Conservation (phyloP, 192 early-diverging fungal species). For the Coemansia interrupta region DNA sequence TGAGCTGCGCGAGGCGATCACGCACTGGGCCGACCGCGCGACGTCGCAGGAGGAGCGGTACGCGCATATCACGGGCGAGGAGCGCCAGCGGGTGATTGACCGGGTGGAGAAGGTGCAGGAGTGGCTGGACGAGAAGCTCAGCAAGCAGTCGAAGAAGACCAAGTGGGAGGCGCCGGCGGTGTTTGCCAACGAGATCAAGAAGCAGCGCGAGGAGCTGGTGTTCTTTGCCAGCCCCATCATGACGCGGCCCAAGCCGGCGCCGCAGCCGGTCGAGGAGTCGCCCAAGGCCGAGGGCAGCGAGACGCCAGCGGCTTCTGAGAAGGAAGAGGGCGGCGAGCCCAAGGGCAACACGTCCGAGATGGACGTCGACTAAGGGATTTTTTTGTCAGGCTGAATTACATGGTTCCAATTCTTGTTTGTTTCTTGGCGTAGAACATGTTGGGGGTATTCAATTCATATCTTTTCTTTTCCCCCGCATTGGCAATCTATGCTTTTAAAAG, state of each 20-base stretch:
- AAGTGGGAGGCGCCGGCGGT: constrained; percentile 77
- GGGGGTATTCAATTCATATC: background rate
- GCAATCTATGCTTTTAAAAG: background rate
- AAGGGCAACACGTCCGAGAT: constrained; percentile 56
- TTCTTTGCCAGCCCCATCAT: constrained; percentile 76
- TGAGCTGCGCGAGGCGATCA: constrained; percentile 74
- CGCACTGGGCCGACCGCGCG: constrained; percentile 68
- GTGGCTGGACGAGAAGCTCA: constrained; percentile 83
- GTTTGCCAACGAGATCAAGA: constrained; percentile 66
- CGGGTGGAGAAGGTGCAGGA: constrained; percentile 70
- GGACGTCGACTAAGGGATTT: constrained; percentile 61
- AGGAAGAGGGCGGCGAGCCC: constrained; percentile 42
- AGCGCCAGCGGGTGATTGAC: constrained; percentile 78
- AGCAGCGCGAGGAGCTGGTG: constrained; percentile 67
- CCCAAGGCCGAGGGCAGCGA: constrained; percentile 34
- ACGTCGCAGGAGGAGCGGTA: constrained; percentile 79
- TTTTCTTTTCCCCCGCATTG: too few relatives aligned
- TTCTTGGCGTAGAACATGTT: background rate
- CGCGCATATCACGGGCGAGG: constrained; percentile 79
- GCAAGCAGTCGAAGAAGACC: constrained; percentile 67
- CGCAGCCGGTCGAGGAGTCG: constrained; percentile 50
- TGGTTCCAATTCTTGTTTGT: too few relatives aligned
- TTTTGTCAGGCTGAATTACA: background rate
- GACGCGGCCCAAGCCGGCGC: constrained; percentile 87
- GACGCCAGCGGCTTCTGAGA: constrained; percentile 41